Conservation (phyloP, 352 stramenopile genomes). For the Saprolegnia parasitica region DNA sequence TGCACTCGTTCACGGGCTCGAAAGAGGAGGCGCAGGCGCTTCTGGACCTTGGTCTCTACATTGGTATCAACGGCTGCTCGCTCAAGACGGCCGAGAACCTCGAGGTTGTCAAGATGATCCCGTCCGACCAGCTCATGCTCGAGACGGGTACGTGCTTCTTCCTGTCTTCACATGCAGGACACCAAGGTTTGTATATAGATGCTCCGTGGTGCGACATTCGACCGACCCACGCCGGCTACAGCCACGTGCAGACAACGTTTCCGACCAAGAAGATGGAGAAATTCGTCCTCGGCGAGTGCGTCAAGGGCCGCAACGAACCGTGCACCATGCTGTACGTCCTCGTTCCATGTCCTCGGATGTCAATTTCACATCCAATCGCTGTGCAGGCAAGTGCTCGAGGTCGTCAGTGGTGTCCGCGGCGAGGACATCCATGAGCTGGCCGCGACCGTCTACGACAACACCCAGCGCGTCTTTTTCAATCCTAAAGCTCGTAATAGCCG, state of each 20-base stretch:
- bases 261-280: conserved; percentile 92
- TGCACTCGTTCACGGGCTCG: conserved; percentile 95
- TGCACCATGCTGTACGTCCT: conserved; percentile 91
- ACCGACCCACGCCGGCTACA: conserved; percentile 87
- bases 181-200: conserved; percentile 66
- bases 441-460: conserved; percentile 51
- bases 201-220: conserved; percentile 96
- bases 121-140: conserved; percentile 89
- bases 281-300: conserved; percentile 69
- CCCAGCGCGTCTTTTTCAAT: conserved; percentile 59
- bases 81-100: conserved; percentile 94
- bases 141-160: conserved; percentile 76
- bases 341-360: background rate
- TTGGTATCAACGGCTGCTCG: conserved; percentile 97
- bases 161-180: background rate
- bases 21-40: conserved; percentile 90
- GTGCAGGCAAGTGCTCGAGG: conserved; percentile 76
- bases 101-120: conserved; percentile 88
- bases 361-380: conserved; percentile 1
- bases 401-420: conserved; percentile 60
- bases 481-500: no score
- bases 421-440: conserved; percentile 49
- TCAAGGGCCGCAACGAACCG: conserved; percentile 95
- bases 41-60: conserved; percentile 91
- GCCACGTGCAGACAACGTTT: conserved; percentile 87